Base-by-base conservation (phyloP, 2,329 filamentous ascomycete genomes). In the Xylaria multiplex region DNA sequence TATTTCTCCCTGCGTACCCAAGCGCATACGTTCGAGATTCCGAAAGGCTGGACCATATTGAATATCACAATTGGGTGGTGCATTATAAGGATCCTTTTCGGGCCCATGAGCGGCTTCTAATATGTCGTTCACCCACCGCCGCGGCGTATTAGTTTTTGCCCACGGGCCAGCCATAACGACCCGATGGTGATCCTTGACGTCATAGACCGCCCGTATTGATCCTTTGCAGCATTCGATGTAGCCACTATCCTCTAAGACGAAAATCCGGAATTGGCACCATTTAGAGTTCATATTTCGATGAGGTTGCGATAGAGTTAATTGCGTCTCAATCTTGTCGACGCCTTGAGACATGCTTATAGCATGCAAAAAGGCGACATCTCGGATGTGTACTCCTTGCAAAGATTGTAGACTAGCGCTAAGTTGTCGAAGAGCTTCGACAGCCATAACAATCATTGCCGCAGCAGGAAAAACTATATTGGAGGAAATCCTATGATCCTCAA, bases 401-500 rank as follows among this genome's bases (percentile, higher is more conserved):
- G 16, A 5, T 11, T 40, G 9, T 32, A 8, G 9, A 13, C 27
- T 40, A 2, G 8, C 30, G 5, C 14, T 43, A 42, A 62, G 52
- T 27, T 68, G 59, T 6, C 22, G 22, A 14, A 66, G 22, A 9
- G 27, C 67, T 48, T 69, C 67, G 0, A 64, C 45, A 2, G 53
- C 64, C 56, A 69, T 69, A 7, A 50, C 27, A 22, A 69, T 35
- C 27, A 64, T 64, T 24, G 37, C 67, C 11, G 65, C 62, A 6
- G 65, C 67, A 1, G 67, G 67, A 8, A 69, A 58, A 9, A 69
- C 59, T 16, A 67, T 55, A 2, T 52, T 19, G 2, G 22, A 24
- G 1, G 42, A 59, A 9, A 69, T 37, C 22, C 52, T 64, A 22
- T 69, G 67, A 27, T 67, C 67, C 32, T 48, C n/a, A 9, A 69